phyloP scores from a whole-genome alignment of 108 stramenopile species.

The Epithemia pelagica region DNA sequence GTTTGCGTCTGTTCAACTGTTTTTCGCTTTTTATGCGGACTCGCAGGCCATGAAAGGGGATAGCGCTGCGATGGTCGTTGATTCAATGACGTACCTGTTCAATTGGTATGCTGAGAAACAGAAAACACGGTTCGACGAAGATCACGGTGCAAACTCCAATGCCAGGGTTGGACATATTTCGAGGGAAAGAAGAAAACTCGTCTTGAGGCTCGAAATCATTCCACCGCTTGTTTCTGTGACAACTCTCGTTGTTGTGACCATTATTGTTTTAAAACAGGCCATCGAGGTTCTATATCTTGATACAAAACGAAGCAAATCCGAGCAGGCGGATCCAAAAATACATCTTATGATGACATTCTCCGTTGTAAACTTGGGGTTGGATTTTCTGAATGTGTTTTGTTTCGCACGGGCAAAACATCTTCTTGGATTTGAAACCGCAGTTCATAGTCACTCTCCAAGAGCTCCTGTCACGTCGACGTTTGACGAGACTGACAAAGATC shows the following conservation, averaged over 20 bases:
- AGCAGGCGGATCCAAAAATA: slow-evolving; percentile 36
- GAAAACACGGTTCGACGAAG: slow-evolving; percentile 31
- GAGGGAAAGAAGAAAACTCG: slow-evolving; percentile 29
- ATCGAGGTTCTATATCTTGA: slow-evolving; percentile 28
- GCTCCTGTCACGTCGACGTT: no score
- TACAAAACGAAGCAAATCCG: slow-evolving; percentile 16
- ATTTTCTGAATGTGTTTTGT: slow-evolving; percentile 50
- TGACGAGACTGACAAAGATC: no score
- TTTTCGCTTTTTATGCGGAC: slow-evolving; percentile 43
- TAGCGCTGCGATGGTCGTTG: slow-evolving; percentile 57
- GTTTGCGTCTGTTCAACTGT: slow-evolving; percentile 42
- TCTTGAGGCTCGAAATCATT: slow-evolving; percentile 39
- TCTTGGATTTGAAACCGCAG: slow-evolving; percentile 21
- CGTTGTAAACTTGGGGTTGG: slow-evolving; percentile 41
- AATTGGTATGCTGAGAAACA: slow-evolving; percentile 56
- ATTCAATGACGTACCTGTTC: slow-evolving; percentile 57
- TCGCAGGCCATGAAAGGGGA: slow-evolving; percentile 58
- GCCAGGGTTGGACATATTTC: neutral
- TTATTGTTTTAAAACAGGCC: slow-evolving; percentile 17
- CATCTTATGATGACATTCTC: slow-evolving; percentile 54
- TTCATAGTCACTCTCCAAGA: neutral
- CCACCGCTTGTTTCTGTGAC: slow-evolving; percentile 48
- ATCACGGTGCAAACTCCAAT: slow-evolving; percentile 3
- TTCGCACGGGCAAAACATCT: slow-evolving; percentile 52
- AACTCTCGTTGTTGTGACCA: slow-evolving; percentile 39